A percentile compares a stretch with the other conserved stretches of the same genome.
phyloP scores from a whole-genome alignment of 1,284 basidiomycete genomes.

The Austropuccinia psidii region DNA sequence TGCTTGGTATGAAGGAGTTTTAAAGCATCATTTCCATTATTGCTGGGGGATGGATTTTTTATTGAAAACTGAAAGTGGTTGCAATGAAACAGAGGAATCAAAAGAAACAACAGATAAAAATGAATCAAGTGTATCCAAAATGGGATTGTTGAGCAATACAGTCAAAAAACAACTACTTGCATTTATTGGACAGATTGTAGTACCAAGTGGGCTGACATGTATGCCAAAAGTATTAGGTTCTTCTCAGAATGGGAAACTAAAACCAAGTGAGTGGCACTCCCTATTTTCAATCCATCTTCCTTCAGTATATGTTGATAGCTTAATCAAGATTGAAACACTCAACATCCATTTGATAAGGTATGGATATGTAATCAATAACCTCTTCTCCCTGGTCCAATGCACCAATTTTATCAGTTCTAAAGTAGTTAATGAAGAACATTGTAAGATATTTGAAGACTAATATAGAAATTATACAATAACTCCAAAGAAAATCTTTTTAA shows the following conservation, averaged over 20 bases:
- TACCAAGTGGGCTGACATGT: too few species aligned
- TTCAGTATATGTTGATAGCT: too few species aligned
- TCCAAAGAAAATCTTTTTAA: not conserved
- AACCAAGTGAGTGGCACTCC: too few species aligned
- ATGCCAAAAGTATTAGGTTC: too few species aligned
- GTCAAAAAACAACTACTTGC: not conserved
- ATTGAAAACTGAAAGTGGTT: too few species aligned
- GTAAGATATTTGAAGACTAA: not conserved
- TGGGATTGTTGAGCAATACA: not conserved
- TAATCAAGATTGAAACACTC: too few species aligned
- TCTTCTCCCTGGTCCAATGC: constrained; percentile 35
- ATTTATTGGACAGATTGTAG: too few species aligned
- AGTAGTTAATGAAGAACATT: constrained; percentile 16
- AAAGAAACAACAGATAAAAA: not conserved
- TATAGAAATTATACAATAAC: constrained; percentile 26
- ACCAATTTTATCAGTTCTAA: constrained; percentile 30
- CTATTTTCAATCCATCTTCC: too few species aligned
- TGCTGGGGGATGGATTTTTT: not conserved
- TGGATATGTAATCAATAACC: too few species aligned
- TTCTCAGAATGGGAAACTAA: too few species aligned
- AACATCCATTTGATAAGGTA: too few species aligned
- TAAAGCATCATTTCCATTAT: constrained; percentile 9
- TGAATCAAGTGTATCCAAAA: too few species aligned
- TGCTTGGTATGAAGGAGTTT: constrained; percentile 3
- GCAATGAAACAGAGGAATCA: not conserved